phyloP scores from a whole-genome alignment of 495 filamentous ascomycete genomes.

The Astrothelium subdiscretum region DNA sequence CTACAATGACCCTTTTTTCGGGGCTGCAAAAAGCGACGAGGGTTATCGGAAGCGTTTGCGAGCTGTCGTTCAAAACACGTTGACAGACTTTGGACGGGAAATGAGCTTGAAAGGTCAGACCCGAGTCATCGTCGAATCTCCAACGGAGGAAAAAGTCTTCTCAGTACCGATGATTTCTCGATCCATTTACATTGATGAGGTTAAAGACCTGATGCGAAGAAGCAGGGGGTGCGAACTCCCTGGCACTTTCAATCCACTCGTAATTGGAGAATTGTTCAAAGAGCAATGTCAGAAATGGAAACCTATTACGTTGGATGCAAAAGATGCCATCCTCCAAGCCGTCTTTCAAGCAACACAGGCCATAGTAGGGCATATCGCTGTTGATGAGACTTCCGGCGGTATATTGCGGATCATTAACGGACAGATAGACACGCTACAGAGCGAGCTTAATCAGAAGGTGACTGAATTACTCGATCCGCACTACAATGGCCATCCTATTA shows the following conservation, averaged over 20 bases:
- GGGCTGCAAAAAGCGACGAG: slow-evolving; percentile 26
- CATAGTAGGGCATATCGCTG: neutral
- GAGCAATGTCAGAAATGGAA: slow-evolving; percentile 39
- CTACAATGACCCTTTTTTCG: slow-evolving; percentile 47
- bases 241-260: slow-evolving; percentile 39
- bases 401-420: neutral
- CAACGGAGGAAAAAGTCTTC: neutral
- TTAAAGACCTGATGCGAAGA: slow-evolving; percentile 29
- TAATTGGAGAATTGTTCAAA: slow-evolving; percentile 39
- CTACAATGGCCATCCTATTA: slow-evolving; percentile 11
- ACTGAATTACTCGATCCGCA: neutral
- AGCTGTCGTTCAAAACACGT: slow-evolving; percentile 46
- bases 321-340: neutral
- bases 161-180: neutral
- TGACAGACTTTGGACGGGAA: slow-evolving; percentile 40
- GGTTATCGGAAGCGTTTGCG: slow-evolving; percentile 43
- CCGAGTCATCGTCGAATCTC: neutral
- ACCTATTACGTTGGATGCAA: slow-evolving; percentile 13
- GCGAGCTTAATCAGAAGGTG: neutral
- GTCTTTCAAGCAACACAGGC: neutral
- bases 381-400: neutral
- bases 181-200: slow-evolving; percentile 5
- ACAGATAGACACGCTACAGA: neutral
- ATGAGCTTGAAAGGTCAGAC: slow-evolving; percentile 36
- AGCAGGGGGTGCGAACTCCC: slow-evolving; percentile 39